Percentiles rank a stretch among this genome's conserved stretches.
phyloP scores from a whole-genome alignment of 345 rosid genomes.

The Hibiscus tridactylites region DNA sequence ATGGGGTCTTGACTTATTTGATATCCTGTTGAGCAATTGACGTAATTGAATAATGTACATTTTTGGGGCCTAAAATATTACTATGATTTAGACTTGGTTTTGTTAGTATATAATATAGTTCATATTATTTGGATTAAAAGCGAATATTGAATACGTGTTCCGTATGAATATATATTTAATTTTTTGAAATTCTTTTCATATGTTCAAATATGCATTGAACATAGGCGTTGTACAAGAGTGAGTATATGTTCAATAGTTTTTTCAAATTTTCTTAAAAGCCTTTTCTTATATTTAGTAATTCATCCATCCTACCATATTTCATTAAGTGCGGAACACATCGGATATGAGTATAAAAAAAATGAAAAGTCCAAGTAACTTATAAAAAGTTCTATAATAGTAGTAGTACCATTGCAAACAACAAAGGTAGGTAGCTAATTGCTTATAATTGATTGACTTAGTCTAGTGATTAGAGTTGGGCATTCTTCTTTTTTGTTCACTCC shows the following conservation, averaged over 20 bases:
- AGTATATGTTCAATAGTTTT: not conserved
- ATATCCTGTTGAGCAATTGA: not conserved
- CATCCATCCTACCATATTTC: not conserved
- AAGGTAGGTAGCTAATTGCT: not conserved
- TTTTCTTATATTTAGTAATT: not conserved
- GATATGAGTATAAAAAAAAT: not conserved
- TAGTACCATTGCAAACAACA: not conserved
- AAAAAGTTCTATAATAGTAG: not conserved
- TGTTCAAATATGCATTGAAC: not conserved
- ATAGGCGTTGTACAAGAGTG: not conserved
- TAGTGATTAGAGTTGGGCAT: not conserved
- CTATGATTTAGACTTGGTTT: not conserved
- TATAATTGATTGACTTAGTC: not conserved
- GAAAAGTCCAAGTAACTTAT: not conserved
- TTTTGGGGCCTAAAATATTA: not conserved
- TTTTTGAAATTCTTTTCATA: not conserved
- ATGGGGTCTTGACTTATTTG: not conserved
- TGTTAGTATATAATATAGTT: not conserved
- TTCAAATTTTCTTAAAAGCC: not conserved
- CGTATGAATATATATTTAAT: not conserved
- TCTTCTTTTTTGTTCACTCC: not conserved
- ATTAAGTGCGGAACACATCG: not conserved
- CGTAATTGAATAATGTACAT: not conserved
- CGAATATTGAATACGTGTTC: not conserved
- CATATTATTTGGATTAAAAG: not conserved